phyloP scores from a whole-genome alignment of 768 basidiomycete species.

The Dictyophora rubrovolvata region DNA sequence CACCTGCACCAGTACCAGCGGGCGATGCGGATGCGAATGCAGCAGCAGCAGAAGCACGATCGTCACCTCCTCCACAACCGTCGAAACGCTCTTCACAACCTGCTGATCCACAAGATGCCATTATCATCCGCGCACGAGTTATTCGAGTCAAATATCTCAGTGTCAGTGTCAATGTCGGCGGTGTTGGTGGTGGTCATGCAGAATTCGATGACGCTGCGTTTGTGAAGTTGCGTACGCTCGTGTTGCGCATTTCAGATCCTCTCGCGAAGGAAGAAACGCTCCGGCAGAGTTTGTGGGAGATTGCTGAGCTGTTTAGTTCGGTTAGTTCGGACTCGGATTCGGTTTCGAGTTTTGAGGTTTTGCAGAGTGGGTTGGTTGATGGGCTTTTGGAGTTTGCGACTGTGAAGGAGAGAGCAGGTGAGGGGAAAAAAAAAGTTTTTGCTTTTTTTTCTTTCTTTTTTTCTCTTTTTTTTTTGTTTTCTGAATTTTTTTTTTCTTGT shows the following conservation, averaged over 20 bases:
- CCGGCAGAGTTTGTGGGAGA: constrained; percentile 8
- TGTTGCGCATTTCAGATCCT: constrained; percentile 39
- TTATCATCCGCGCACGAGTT: constrained; percentile 84
- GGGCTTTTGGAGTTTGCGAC: constrained; percentile 75
- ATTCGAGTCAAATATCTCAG: constrained; percentile 72
- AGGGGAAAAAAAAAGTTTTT: constrained; percentile 15
- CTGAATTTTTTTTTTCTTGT: not conserved
- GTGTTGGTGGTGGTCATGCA: constrained; percentile 23
- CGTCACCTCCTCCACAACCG: constrained; percentile 36
- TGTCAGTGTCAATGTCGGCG: constrained; percentile 24
- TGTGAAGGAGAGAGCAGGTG: constrained; percentile 50
- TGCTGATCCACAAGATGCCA: constrained; percentile 79
- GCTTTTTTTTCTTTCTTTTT: not conserved
- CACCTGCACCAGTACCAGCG: constrained; percentile 21
- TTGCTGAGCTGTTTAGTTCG: constrained; percentile 9
- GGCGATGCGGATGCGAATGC: not conserved
- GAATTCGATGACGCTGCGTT: constrained; percentile 15
- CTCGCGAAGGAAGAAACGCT: constrained; percentile 46
- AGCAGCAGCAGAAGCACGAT: constrained; percentile 8
- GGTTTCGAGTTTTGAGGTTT: constrained; percentile 89
- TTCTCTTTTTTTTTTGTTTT: not conserved
- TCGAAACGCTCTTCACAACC: constrained; percentile 65
- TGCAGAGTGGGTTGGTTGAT: constrained; percentile 90
- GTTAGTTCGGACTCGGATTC: constrained; percentile 48
- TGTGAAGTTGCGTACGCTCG: not conserved